A percentile compares a stretch with the other conserved stretches of the same genome.
Evolutionary conservation across 2,329 filamentous ascomycete species (phyloP).

Genomic region (Acrocalymma vagum): DNA sequence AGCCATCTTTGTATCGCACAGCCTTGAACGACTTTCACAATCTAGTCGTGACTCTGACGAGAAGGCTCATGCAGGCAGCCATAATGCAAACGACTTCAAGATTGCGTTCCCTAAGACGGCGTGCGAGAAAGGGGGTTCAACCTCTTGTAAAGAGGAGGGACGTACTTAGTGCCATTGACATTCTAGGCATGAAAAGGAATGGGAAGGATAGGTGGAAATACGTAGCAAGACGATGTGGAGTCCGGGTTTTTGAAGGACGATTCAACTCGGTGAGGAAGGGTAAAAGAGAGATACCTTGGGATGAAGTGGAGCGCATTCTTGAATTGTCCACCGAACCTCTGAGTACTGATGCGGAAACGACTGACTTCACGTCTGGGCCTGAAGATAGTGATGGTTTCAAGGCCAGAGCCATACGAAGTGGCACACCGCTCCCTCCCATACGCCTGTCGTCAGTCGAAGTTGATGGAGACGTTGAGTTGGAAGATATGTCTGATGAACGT

Average conservation of each 20-base stretch:
- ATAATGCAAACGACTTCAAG: constrained; percentile 77
- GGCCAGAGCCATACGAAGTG: constrained; percentile 29
- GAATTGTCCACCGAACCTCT: constrained; percentile 31
- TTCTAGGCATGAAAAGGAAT: constrained; percentile 60
- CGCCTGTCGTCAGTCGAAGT: constrained; percentile 19
- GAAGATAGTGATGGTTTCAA: constrained; percentile 24
- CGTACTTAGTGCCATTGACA: constrained; percentile 62
- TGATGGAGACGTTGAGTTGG: constrained; percentile 7
- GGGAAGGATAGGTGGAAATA: constrained; percentile 60
- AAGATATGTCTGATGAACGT: background rate
- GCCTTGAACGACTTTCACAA: constrained; percentile 80
- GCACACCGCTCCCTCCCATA: constrained; percentile 36
- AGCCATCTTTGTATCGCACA: constrained; percentile 76
- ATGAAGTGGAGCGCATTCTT: constrained; percentile 43
- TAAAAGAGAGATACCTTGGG: constrained; percentile 53
- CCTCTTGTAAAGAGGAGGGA: constrained; percentile 56
- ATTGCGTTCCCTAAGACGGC: constrained; percentile 60
- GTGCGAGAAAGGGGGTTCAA: constrained; percentile 33
- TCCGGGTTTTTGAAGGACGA: constrained; percentile 55
- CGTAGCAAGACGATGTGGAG: constrained; percentile 60
- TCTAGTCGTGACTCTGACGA: constrained; percentile 72
- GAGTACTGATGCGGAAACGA: constrained; percentile 34
- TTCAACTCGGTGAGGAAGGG: constrained; percentile 5
- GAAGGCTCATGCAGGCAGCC: constrained; percentile 72
- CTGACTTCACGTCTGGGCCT: constrained; percentile 13